Base-by-base conservation (phyloP, 2,329 filamentous ascomycete species). In the Colletotrichum gigasporum region DNA sequence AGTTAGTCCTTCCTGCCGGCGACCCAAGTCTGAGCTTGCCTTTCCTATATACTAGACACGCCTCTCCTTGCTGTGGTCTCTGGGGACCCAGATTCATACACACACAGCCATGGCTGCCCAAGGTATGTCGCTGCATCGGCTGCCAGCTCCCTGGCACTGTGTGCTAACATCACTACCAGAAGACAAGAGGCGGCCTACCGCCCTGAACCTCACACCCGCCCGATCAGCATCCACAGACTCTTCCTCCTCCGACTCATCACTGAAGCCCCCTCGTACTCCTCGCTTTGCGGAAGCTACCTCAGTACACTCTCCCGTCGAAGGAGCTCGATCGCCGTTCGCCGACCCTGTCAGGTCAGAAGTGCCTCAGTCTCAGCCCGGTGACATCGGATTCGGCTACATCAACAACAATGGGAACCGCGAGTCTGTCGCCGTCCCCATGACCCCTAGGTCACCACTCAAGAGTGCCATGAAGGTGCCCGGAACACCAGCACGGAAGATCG, bases 381-480 rank as follows among this genome's bases (percentile, higher is more conserved):
- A 97, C 80, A 87, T 97, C 69, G 94, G 94, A 69, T 97, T 98
- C 78, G 94, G 94, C 76, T 97, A 97, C 80, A 91, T 97, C 74
- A 85, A 87, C 70, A 48, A 52, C 34, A 53, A 50, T 11, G 35
- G 20, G 48, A 76, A 82, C 80, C 79, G 82, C 75, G 82, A 89
- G 70, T 80, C 84, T 65, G 84, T 89, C 72, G 83, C 83, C 68
- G 83, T 87, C 74, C 90, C 85, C 64, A 87, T 86, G 82, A 87
- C 90, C 35, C 92, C 93, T 55, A 90, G 85, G 71, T 91, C 92
- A 18, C 93, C 93, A 6, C 86, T 97, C 71, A 97, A 96, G 84
- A 97, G 93, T 78, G 94, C 94, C 56, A 85, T 97, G 84, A 97
- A 88, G 80, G 90, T 92, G 16, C 94, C 95, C 4, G 93, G 94